These are phyloP conservation scores for Leishmania turanica DNA, from an alignment of 208 protist genomes.

Conservation along the genomic window DNA sequence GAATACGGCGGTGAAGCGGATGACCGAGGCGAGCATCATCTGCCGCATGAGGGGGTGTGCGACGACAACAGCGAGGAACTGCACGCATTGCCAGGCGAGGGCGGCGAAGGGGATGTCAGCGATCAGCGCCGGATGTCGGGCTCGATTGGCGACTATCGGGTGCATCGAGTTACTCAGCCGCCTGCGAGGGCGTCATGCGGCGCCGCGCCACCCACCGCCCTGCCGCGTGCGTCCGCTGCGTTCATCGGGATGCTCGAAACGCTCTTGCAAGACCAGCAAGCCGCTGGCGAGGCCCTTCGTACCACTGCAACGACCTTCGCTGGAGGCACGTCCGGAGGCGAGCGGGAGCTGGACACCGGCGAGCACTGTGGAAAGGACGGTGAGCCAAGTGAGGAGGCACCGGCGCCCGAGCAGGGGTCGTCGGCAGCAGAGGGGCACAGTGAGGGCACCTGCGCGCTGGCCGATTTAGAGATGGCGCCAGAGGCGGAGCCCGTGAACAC, in stretches of 20 bases:
- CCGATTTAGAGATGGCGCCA: not conserved
- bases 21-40: not conserved
- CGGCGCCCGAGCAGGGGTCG: not conserved
- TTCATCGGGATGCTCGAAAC: conserved; percentile 43
- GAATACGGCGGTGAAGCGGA: conserved; percentile 7
- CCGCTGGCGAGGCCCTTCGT: not conserved
- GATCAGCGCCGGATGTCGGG: not conserved
- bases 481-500: not conserved
- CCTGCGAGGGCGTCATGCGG: not conserved
- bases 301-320: not conserved
- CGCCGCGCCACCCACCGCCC: conserved; percentile 1
- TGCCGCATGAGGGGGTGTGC: not conserved
- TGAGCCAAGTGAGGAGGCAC: not conserved
- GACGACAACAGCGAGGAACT: not conserved
- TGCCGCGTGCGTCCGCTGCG: conserved; percentile 41
- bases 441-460: not conserved
- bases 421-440: not conserved
- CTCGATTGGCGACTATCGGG: not conserved
- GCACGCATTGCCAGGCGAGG: not conserved
- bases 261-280: conserved; percentile 23
- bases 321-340: not conserved
- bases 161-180: not conserved
- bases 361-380: not conserved
- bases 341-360: not conserved
- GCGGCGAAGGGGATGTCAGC: not conserved